These are phyloP conservation scores for Ormosia emarginata DNA, from an alignment of 306 rosid species.

Conservation along the genomic window DNA sequence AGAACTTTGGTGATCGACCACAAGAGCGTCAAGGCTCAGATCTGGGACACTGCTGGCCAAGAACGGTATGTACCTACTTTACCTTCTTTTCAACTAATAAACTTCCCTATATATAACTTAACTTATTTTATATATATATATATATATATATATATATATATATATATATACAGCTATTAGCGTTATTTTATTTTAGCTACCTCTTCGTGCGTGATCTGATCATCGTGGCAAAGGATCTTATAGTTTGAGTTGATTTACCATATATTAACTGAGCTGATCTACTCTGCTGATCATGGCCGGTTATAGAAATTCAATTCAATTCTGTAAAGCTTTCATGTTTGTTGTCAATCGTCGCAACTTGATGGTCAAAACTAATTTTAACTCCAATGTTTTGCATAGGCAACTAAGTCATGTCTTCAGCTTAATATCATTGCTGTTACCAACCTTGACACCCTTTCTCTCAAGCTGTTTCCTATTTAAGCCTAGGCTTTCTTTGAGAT, in stretches of 20 bases:
- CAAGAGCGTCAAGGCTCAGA: constrained; percentile 98
- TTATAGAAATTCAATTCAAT: not conserved
- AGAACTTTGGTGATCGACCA: constrained; percentile 78
- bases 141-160: too few relatives aligned
- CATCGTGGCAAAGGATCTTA: not conserved
- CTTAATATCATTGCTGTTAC: not conserved
- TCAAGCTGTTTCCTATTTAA: not conserved
- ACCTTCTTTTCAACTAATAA: not conserved
- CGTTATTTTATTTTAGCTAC: not conserved
- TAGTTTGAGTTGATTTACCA: not conserved
- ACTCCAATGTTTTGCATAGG: not conserved
- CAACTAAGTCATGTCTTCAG: not conserved
- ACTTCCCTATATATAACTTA: too few relatives aligned
- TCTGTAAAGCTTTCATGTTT: not conserved
- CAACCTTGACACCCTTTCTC: not conserved
- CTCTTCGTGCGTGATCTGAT: constrained; percentile 13
- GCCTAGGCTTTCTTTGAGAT: not conserved
- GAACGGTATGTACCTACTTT: constrained; percentile 54
- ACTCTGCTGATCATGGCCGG: not conserved
- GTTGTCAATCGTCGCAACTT: not conserved
- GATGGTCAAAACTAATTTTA: not conserved
- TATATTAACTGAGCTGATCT: not conserved
- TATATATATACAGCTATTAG: too few relatives aligned
- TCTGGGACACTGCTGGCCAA: constrained; percentile 99
- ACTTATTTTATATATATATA: too few relatives aligned